Evolutionary conservation across 1,284 basidiomycete genomes (phyloP).

Genomic region (Tylopilus sp.): DNA sequence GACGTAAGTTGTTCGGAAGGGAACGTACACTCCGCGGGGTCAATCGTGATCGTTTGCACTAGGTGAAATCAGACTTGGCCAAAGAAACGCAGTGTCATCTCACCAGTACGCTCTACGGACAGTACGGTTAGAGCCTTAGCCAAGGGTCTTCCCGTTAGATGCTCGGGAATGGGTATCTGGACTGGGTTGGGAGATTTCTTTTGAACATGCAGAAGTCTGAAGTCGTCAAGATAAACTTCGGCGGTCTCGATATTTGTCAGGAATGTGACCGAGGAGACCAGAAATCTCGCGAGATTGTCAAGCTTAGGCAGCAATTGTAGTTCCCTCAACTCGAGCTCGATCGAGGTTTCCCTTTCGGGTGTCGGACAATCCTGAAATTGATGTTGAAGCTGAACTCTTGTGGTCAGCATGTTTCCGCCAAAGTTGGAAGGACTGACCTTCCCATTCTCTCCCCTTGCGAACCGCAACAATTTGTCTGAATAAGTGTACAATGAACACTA

Average conservation of each 20-base stretch:
- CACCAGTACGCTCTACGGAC: constrained; percentile 19
- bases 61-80: constrained; percentile 7
- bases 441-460: constrained; percentile 83
- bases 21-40: constrained; percentile 20
- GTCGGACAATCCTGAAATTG: constrained; percentile 68
- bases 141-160: background rate
- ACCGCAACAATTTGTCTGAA: constrained; percentile 46
- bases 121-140: constrained; percentile 7
- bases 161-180: background rate
- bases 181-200: constrained; percentile 53
- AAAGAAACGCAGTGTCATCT: background rate
- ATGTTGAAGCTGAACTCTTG: constrained; percentile 11
- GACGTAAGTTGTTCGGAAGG: background rate
- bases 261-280: constrained; percentile 93
- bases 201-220: constrained; percentile 76
- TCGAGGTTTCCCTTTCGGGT: constrained; percentile 42
- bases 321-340: constrained; percentile 56
- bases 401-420: constrained; percentile 46
- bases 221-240: constrained; percentile 81
- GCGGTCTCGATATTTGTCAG: constrained; percentile 85
- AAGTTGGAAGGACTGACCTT: constrained; percentile 29
- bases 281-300: constrained; percentile 85
- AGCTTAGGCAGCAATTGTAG: constrained; percentile 71
- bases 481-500: background rate
- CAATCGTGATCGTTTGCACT: constrained; percentile 28